These are phyloP conservation scores for Melastoma malabathricum DNA, from an alignment of 345 rosid genomes.

Conservation along the genomic window DNA sequence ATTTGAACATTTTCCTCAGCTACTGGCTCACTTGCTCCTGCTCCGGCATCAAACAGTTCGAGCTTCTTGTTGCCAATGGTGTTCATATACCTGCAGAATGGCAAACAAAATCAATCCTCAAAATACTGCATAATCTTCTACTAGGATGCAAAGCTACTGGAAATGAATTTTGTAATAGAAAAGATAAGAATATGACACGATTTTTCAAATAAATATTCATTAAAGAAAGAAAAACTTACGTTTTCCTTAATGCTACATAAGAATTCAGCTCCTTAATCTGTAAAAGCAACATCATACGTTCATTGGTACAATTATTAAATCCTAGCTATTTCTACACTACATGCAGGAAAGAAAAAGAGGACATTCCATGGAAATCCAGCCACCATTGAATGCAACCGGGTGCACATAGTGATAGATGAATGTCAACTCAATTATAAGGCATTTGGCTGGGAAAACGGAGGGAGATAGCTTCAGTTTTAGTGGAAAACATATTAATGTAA, in stretches of 20 bases:
- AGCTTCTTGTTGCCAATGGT: conserved; percentile 84
- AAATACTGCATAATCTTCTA: too few relatives aligned
- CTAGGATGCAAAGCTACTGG: too few relatives aligned
- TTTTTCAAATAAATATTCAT: not conserved
- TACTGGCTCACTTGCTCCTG: conserved; percentile 81
- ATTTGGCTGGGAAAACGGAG: too few relatives aligned
- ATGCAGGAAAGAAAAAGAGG: too few relatives aligned
- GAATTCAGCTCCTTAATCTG: conserved; percentile 20
- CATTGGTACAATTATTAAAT: not conserved
- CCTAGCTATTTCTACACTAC: too few relatives aligned
- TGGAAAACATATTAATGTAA: not conserved
- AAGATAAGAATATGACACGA: too few relatives aligned
- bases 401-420: too few relatives aligned
- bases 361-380: too few relatives aligned
- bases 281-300: not conserved
- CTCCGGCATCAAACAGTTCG: conserved; percentile 88
- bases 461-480: too few relatives aligned
- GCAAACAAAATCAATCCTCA: not conserved
- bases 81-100: conserved; percentile 59
- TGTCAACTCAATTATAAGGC: too few relatives aligned
- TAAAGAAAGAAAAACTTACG: conserved; percentile 5
- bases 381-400: too few relatives aligned
- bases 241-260: conserved; percentile 13
- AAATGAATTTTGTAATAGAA: too few relatives aligned
- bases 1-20: conserved; percentile 78